These are phyloP conservation scores for Chlamydomonas schloesseri DNA, from an alignment of 139 green algal species.

Conservation along the genomic window DNA sequence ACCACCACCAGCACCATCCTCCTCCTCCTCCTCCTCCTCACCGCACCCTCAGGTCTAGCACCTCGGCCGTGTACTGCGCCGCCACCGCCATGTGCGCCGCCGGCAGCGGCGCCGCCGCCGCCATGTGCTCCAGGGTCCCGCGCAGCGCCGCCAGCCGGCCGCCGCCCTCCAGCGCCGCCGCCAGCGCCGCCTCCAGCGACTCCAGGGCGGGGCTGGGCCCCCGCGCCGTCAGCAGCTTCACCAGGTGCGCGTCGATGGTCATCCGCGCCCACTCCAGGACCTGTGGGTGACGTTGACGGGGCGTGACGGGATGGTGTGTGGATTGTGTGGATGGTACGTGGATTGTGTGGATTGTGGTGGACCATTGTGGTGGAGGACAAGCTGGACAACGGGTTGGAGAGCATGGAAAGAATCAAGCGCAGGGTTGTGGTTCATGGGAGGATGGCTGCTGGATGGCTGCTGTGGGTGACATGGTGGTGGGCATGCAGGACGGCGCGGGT, in stretches of 20 bases:
- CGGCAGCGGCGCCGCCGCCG: constrained; percentile 47
- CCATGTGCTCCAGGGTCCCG: constrained; percentile 57
- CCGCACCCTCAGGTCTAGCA: constrained; percentile 59
- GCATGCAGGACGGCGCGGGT: too few species aligned
- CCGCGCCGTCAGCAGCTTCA: constrained; percentile 51
- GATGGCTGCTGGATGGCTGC: too few species aligned
- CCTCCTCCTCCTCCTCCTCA: background rate
- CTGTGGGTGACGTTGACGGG: constrained; percentile 7
- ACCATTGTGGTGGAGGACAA: background rate
- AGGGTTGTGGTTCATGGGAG: too few species aligned
- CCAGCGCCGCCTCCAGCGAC: constrained; percentile 9
- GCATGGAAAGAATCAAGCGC: too few species aligned
- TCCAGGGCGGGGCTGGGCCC: constrained; percentile 30
- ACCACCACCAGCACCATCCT: background rate
- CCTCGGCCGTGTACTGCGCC: constrained; percentile 64
- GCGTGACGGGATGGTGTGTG: too few species aligned
- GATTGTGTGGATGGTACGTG: background rate
- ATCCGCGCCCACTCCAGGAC: constrained; percentile 61
- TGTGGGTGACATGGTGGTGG: too few species aligned
- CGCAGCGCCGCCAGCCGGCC: constrained; percentile 48
- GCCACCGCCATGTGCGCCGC: constrained; percentile 55
- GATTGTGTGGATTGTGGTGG: background rate
- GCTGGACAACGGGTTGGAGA: background rate
- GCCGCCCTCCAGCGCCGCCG: constrained; percentile 14
- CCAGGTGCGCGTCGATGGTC: constrained; percentile 61